Evolutionary conservation across 2,329 filamentous ascomycete genomes (phyloP).

Genomic region (Alternaria sp.): DNA sequence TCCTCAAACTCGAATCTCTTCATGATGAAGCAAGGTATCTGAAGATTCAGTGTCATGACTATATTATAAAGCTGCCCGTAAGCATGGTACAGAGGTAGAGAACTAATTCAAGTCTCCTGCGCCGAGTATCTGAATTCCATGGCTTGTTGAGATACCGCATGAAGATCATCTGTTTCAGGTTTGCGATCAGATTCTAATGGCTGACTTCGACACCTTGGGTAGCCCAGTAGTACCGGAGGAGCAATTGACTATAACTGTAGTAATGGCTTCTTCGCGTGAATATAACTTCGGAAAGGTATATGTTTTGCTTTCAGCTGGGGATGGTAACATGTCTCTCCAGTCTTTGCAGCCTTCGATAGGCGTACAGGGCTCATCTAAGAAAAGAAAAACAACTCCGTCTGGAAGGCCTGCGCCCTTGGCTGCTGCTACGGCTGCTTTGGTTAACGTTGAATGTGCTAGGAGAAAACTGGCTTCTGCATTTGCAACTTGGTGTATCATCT

Average conservation of each 20-base stretch:
- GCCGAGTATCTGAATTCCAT: conserved; percentile 52
- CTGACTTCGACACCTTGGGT: conserved; percentile 62
- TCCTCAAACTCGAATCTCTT: conserved; percentile 53
- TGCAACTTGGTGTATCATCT: conserved; percentile 48
- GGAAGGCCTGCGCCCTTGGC: conserved; percentile 42
- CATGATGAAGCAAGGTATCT: conserved; percentile 57
- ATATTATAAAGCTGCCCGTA: conserved; percentile 59
- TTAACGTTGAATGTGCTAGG: conserved; percentile 44
- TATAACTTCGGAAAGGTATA: conserved; percentile 42
- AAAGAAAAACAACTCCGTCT: conserved; percentile 43
- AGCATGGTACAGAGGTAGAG: conserved; percentile 55
- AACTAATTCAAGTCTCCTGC: conserved; percentile 60
- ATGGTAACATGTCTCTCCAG: conserved; percentile 44
- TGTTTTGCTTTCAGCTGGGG: conserved; percentile 36
- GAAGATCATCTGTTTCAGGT: conserved; percentile 61
- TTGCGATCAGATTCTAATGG: conserved; percentile 61
- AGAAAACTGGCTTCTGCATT: conserved; percentile 47
- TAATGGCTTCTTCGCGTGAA: conserved; percentile 38
- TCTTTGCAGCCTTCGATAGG: conserved; percentile 39
- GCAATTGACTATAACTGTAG: conserved; percentile 60
- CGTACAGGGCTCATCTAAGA: conserved; percentile 42
- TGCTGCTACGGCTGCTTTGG: conserved; percentile 40
- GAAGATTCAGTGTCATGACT: conserved; percentile 56
- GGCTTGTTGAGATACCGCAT: conserved; percentile 55
- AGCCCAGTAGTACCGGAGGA: conserved; percentile 62